Evolutionary conservation across 2,329 filamentous ascomycete genomes (phyloP), one percentile per base, ranked within the genome.

Genomic region (Teratosphaeria epicoccoides): DNA sequence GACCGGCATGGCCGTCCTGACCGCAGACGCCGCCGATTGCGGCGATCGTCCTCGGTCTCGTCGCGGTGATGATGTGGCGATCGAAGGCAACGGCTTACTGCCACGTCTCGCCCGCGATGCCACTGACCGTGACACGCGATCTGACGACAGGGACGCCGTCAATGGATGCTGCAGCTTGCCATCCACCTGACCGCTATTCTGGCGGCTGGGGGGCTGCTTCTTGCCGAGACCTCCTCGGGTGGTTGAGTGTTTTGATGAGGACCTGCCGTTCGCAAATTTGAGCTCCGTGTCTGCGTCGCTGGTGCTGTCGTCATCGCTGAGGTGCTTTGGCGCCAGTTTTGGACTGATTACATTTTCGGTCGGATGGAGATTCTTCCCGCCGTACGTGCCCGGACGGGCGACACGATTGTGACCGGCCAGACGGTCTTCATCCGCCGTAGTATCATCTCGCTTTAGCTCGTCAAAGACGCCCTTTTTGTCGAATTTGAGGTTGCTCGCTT

Each of bases 391-490:
- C 17, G 73, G 74, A 45, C 72, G 65, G 17, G 73, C 70, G 4
- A 81, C 63, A 28, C 88, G 81, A 66, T 97, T 97, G 71, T 95
- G 89, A 50, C 87, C 85, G 28, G 96, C 90, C 37, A 98, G 71
- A n/a, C 91, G 84, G 57, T 88, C 87, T 50, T 90, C 85, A 52
- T 95, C 90, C n/a, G 90, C 87, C 7, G 91, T 82, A 25, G 82
- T 84, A 61, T 97, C 91, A 52, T 94, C 88, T 59, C 87, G 88
- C 54, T 88, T 79, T 68, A 97, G 93, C 69, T 96, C 85, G 58
- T 91, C 86, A 66, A 98, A 98, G 7, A 97, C 82, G 1, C 83
- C 84, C 51, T 85, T 82, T 72, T 97, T 97, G 73, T 97, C 90
- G 62, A 97, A 97, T 64, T 95, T 95, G 46, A 88, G 90, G 26